Evolutionary conservation across 208 protist genomes (phyloP), one percentile per base, ranked within the genome.

Genomic region (Hexamita inflata): DNA sequence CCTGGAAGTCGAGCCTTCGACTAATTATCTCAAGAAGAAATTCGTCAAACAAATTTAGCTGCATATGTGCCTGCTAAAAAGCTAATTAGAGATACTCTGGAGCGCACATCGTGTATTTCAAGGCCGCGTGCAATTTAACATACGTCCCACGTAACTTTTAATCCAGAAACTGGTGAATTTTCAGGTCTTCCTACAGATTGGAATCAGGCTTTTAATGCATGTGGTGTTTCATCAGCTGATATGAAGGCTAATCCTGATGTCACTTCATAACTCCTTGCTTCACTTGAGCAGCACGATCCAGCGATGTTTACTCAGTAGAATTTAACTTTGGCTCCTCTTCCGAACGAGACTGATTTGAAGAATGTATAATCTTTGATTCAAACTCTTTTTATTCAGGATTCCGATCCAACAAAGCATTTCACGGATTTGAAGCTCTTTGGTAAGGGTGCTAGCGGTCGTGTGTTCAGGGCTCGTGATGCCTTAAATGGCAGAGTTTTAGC

Each of bases 371-470:
- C 32, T 15, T 24, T 34, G 34, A 40, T 75, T 13, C 73, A 49
- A 13, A 34, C 15, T 24, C 30, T 64, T 13, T 75, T 62, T 35
- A 41, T 26, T 24, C 24, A 62, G 30, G 28, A 19, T 29, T 24
- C 13, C 24, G 29, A 11, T n/a, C 32, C 49, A 11, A 58, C 73
- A 38, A 41, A 75, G 7, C 24, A 60, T 4, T 78, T 60, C 61
- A 59, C 1, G 0, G 9, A 38, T 35, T 11, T 1, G 9, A 4
- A 38, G 26, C 38, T 32, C 1, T 34, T 78, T 39, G 75, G 75
- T 32, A 59, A 78, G 24, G 75, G 75, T 29, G 40, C 40, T 30
- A 34, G 1, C 29, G 77, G 77, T 1, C 40, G 32, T 35, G 77
- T 79, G 41, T 79, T 65, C 53, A 11, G 19, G 13, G 77, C 49